Evolutionary conservation across 352 stramenopile genomes (phyloP).

Genomic region (Pythium guiyangense): DNA sequence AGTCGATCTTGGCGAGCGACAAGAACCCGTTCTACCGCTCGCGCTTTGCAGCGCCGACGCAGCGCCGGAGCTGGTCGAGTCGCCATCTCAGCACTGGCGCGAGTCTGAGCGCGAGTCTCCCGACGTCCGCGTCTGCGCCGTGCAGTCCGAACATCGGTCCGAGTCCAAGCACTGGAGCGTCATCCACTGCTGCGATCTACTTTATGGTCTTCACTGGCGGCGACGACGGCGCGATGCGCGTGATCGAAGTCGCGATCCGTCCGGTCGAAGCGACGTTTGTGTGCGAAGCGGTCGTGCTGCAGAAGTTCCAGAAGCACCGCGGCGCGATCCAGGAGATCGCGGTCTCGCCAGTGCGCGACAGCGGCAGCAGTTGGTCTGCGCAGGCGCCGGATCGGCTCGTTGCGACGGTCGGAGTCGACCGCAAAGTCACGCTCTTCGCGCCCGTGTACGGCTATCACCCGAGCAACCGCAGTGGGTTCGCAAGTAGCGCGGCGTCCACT

Average conservation of each 20-base stretch:
- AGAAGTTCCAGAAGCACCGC: slow-evolving; percentile 57
- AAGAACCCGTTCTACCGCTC: slow-evolving; percentile 65
- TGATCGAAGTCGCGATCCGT: slow-evolving; percentile 47
- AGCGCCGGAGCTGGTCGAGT: slow-evolving; percentile 28
- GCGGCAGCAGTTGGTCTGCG: slow-evolving; percentile 13
- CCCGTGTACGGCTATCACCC: slow-evolving; percentile 49
- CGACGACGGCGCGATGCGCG: slow-evolving; percentile 46
- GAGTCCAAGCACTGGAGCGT: not conserved
- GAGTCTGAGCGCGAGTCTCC: not conserved
- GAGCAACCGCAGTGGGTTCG: not conserved
- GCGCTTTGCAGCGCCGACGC: slow-evolving; percentile 27
- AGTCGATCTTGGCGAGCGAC: slow-evolving; percentile 38
- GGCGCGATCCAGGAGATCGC: slow-evolving; percentile 60
- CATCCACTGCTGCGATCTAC: slow-evolving; percentile 20
- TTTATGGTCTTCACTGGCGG: slow-evolving; percentile 73
- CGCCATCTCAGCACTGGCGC: slow-evolving; percentile 20
- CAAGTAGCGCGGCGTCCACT: not conserved
- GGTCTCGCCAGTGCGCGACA: slow-evolving; percentile 33
- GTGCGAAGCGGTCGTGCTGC: slow-evolving; percentile 36
- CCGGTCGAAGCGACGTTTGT: slow-evolving; percentile 24
- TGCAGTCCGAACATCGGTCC: slow-evolving; percentile 15
- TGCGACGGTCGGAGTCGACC: slow-evolving; percentile 54
- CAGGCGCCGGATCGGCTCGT: slow-evolving; percentile 52
- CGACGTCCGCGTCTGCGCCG: slow-evolving; percentile 17
- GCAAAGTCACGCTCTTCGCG: slow-evolving; percentile 54